These are phyloP conservation scores for Ichthyophonus hoferi DNA, from an alignment of 208 protist species.

Conservation along the genomic window DNA sequence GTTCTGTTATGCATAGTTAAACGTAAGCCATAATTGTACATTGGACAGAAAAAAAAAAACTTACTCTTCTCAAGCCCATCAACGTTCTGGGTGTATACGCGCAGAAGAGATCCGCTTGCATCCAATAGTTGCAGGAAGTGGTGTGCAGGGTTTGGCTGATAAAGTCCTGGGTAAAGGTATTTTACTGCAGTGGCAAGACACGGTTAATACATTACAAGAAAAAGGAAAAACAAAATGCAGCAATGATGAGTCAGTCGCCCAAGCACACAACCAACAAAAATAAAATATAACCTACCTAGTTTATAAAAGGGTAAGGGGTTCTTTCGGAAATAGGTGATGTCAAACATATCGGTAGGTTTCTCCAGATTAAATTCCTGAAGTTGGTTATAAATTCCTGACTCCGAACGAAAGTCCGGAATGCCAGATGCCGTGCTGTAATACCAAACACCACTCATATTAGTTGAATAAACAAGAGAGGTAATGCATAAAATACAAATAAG, in stretches of 20 bases:
- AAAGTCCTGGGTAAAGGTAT: not conserved
- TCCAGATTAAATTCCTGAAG: slow-evolving; percentile 23
- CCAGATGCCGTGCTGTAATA: slow-evolving; percentile 40
- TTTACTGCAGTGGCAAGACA: not conserved
- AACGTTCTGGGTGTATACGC: slow-evolving; percentile 36
- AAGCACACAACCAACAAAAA: no score
- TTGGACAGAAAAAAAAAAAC: not conserved
- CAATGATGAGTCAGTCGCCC: no score
- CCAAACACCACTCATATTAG: no score
- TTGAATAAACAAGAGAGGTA: no score
- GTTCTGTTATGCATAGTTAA: not conserved
- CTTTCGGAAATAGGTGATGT: not conserved
- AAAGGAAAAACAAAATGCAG: no score
- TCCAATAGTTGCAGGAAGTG: slow-evolving; percentile 7
- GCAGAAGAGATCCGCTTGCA: not conserved
- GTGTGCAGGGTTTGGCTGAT: not conserved
- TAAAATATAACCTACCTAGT: not conserved
- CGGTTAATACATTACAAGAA: no score
- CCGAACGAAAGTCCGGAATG: slow-evolving; percentile 60
- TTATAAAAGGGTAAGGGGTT: not conserved
- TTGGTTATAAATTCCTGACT: slow-evolving; percentile 48
- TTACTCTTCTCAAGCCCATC: slow-evolving; percentile 30
- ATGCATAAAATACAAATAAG: not conserved
- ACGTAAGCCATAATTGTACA: not conserved
- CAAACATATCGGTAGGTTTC: slow-evolving; percentile 52